Percentiles rank a stretch among this genome's conserved stretches.
Evolutionary conservation across 768 basidiomycete species (phyloP).

Genomic region (Mrakia blollopis): DNA sequence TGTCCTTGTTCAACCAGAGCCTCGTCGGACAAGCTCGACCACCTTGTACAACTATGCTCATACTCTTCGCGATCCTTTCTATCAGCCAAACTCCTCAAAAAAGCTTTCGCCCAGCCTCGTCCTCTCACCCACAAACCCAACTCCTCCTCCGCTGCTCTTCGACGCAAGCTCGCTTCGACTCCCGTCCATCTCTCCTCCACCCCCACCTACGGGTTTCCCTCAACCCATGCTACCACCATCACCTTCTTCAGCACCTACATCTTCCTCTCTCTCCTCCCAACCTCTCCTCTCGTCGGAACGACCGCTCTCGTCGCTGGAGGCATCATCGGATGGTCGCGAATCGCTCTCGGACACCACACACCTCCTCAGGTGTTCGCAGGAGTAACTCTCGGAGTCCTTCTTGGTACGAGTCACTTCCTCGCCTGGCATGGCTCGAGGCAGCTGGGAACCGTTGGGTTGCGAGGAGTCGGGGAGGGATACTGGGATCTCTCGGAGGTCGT

Average conservation of each 20-base stretch:
- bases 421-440: constrained; percentile 5
- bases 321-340: constrained; percentile 11
- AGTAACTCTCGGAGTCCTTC: constrained; percentile 2
- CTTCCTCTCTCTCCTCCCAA: constrained; percentile 36
- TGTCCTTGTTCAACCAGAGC: too few relatives aligned
- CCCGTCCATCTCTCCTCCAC: neutral
- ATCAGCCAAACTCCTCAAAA: constrained; percentile 47
- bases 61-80: neutral
- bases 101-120: constrained; percentile 43
- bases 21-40: too few relatives aligned
- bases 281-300: constrained; percentile 28
- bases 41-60: too few relatives aligned
- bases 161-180: constrained; percentile 19
- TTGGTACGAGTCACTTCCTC: constrained; percentile 8
- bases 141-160: neutral
- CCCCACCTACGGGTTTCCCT: constrained; percentile 50
- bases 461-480: constrained; percentile 14
- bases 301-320: neutral
- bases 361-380: constrained; percentile 18
- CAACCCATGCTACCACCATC: constrained; percentile 48
- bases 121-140: constrained; percentile 39
- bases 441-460: neutral
- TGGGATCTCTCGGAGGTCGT: constrained; percentile 14
- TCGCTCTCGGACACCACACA: constrained; percentile 23
- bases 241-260: constrained; percentile 45